Conservation (phyloP, 257 asterid genomes). For the Penstemon eatonii region DNA sequence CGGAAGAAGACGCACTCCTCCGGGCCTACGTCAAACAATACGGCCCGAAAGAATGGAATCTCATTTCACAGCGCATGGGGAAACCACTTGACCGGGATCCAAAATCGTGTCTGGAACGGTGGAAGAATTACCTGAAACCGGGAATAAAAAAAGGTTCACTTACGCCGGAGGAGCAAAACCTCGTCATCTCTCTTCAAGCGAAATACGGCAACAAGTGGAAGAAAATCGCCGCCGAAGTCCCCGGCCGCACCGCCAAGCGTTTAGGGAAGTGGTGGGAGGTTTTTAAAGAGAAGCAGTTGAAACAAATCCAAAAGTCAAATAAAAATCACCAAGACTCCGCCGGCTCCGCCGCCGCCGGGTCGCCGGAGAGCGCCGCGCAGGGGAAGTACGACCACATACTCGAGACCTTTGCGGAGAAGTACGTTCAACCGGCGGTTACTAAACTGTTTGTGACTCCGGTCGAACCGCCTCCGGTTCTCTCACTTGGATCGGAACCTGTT, state of each 20-base stretch:
- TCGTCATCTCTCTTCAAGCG: slow-evolving; percentile 69
- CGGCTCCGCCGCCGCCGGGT: slow-evolving; percentile 33
- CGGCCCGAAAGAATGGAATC: slow-evolving; percentile 88
- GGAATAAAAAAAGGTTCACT: slow-evolving; percentile 74
- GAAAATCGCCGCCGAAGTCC: slow-evolving; percentile 75
- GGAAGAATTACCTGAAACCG: slow-evolving; percentile 81
- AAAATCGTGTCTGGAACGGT: slow-evolving; percentile 71
- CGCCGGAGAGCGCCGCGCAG: slow-evolving; percentile 58
- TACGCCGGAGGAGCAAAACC: slow-evolving; percentile 64
- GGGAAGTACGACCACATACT: slow-evolving; percentile 76
- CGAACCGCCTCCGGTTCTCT: slow-evolving; percentile 52
- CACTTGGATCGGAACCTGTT: slow-evolving; percentile 42
- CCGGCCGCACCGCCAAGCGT: slow-evolving; percentile 84
- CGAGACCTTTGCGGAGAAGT: slow-evolving; percentile 79
- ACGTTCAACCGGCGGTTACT: slow-evolving; percentile 63
- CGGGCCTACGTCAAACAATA: slow-evolving; percentile 77
- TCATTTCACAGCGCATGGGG: slow-evolving; percentile 67
- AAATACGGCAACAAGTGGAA: slow-evolving; percentile 86
- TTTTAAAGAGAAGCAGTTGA: slow-evolving; percentile 77
- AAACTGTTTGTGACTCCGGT: too few relatives aligned
- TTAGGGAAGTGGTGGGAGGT: slow-evolving; percentile 97
- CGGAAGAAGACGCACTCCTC: slow-evolving; percentile 82
- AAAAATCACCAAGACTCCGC: slow-evolving; percentile 29
- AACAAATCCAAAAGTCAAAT: slow-evolving; percentile 48
- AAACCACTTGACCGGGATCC: slow-evolving; percentile 70